Evolutionary conservation across 805 yeast genomes (phyloP).

Genomic region (Yamadazyma sp.): DNA sequence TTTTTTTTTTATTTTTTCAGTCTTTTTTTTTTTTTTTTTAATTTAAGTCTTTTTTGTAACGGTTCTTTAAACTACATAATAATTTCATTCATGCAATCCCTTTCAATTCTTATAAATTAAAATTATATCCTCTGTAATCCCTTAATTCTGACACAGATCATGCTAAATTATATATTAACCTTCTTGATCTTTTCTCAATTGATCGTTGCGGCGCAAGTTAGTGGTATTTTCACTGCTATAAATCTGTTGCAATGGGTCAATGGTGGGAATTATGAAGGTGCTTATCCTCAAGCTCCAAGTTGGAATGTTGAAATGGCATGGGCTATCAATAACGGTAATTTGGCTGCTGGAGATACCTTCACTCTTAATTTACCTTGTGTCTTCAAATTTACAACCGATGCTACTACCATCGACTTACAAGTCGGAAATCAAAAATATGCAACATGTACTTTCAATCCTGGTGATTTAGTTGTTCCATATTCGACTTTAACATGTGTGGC

Average conservation of each 20-base stretch:
- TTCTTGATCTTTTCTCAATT: neutral
- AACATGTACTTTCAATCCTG: slow-evolving; percentile 18
- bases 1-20: no score
- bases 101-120: no score
- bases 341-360: slow-evolving; percentile 26
- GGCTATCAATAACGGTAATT: slow-evolving; percentile 15
- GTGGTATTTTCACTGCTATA: slow-evolving; percentile 12
- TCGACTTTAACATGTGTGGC: slow-evolving; percentile 19
- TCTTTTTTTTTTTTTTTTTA: no score
- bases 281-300: slow-evolving; percentile 4
- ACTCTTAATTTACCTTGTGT: slow-evolving; percentile 24
- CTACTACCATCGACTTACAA: slow-evolving; percentile 11
- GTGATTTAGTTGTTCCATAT: slow-evolving; percentile 14
- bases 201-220: slow-evolving; percentile 8
- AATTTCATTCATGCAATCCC: no score
- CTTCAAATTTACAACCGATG: slow-evolving; percentile 17
- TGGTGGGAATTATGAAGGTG: slow-evolving; percentile 3
- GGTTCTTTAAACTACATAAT: no score
- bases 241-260: slow-evolving; percentile 1
- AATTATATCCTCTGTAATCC: no score
- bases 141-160: no score
- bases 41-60: no score
- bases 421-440: slow-evolving; percentile 18
- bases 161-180: no score
- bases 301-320: slow-evolving; percentile 21